A percentile compares a stretch with the other conserved stretches of the same genome.
These are phyloP conservation scores for Epithele typhae DNA, from an alignment of 768 basidiomycete species.

Conservation along the genomic window DNA sequence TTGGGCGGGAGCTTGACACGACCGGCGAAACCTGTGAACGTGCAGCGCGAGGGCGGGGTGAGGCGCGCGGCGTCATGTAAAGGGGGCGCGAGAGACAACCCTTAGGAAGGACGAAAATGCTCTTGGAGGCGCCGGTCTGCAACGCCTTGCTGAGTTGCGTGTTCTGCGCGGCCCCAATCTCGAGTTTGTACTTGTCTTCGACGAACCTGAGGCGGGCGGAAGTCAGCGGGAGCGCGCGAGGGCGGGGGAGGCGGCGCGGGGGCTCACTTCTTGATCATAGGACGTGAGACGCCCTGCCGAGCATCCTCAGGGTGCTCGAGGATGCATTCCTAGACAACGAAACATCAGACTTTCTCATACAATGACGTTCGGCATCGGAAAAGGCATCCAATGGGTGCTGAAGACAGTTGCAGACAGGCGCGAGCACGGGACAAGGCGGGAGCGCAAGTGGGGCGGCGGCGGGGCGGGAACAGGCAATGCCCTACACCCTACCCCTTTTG, in stretches of 20 bases:
- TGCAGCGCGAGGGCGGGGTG: neutral
- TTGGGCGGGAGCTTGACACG: slow-evolving; percentile 72
- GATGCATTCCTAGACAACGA: slow-evolving; percentile 71
- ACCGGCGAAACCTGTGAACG: slow-evolving; percentile 39
- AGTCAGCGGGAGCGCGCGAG: slow-evolving; percentile 12
- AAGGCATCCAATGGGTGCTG: neutral
- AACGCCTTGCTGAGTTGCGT: slow-evolving; percentile 81
- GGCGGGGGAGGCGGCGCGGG: slow-evolving; percentile 8
- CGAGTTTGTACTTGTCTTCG: slow-evolving; percentile 76
- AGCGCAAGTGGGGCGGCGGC: slow-evolving; percentile 18
- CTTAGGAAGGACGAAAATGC: slow-evolving; percentile 83
- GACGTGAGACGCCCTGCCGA: slow-evolving; percentile 82
- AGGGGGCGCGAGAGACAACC: slow-evolving; percentile 41
- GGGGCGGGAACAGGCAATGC: slow-evolving; percentile 29
- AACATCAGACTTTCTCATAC: neutral
- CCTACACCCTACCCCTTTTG: slow-evolving; percentile 42
- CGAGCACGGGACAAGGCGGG: slow-evolving; percentile 15
- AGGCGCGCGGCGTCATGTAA: neutral
- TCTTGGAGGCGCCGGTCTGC: slow-evolving; percentile 74
- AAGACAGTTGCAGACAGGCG: neutral
- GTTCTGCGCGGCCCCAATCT: slow-evolving; percentile 73
- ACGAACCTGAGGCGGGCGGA: slow-evolving; percentile 57
- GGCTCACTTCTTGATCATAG: slow-evolving; percentile 87
- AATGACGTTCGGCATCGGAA: neutral
- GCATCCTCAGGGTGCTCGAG: slow-evolving; percentile 66